Conservation (phyloP, 768 basidiomycete species). For the Suillus luteus region DNA sequence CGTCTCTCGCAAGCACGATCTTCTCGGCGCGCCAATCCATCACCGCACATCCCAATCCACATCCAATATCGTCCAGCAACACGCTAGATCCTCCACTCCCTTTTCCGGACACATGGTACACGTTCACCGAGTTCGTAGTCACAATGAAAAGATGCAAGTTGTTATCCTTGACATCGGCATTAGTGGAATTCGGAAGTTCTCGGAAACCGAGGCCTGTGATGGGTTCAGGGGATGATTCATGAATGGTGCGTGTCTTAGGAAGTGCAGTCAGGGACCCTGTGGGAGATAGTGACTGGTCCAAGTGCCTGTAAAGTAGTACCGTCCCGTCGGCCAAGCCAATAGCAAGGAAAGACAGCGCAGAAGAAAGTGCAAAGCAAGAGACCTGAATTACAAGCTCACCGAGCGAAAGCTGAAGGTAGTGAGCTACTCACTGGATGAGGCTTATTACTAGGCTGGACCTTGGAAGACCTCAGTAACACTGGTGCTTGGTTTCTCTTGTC, state of each 20-base stretch:
- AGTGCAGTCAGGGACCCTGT: constrained; percentile 65
- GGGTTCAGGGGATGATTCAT: constrained; percentile 84
- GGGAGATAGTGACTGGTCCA: constrained; percentile 85
- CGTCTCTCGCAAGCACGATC: constrained; percentile 86
- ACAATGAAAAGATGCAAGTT: constrained; percentile 76
- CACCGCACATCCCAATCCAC: constrained; percentile 79
- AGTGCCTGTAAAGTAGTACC: constrained; percentile 86
- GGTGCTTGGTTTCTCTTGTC: constrained; percentile 69
- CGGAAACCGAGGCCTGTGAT: constrained; percentile 90
- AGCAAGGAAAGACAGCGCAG: constrained; percentile 79
- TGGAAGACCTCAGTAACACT: constrained; percentile 68
- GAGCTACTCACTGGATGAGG: constrained; percentile 67
- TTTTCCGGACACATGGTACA: constrained; percentile 72
- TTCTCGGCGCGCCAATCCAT: constrained; percentile 75
- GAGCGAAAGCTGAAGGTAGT: constrained; percentile 1
- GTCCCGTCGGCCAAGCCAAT: constrained; percentile 95
- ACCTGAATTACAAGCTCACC: constrained; percentile 45
- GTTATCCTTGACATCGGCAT: constrained; percentile 24
- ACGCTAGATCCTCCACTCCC: constrained; percentile 65
- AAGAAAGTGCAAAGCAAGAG: constrained; percentile 77
- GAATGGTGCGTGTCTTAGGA: constrained; percentile 84
- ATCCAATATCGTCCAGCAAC: constrained; percentile 85
- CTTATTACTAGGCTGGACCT: constrained; percentile 72
- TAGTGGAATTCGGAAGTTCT: constrained; percentile 44
- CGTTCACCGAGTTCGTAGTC: constrained; percentile 82